Evolutionary conservation across 768 basidiomycete genomes (phyloP), one percentile per base, ranked within the genome.

Genomic region (Russula foetens): DNA sequence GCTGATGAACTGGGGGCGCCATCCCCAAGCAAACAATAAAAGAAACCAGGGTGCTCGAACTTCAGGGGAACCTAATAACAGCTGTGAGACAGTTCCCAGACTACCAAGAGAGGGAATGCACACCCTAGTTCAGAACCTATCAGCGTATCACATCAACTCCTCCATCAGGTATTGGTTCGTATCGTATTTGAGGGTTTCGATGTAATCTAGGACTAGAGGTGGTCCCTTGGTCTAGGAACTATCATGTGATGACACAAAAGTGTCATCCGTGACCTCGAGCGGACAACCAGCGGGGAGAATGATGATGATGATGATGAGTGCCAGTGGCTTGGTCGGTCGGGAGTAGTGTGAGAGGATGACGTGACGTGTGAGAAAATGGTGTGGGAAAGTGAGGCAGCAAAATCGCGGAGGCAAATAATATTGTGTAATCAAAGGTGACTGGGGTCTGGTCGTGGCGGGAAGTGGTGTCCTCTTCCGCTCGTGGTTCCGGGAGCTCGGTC

Each of bases 401-500:
- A n/a, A n/a, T n/a, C n/a, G n/a, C 26, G 39, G 33, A 29, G 2
- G 49, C 23, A 53, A 59, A 46, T 14, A 59, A 46, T 14, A 59
- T 38, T 21, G 4, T 29, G 38, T 9, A 55, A 51, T 38, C 8
- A 19, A n/a, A 24, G 56, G 61, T 62, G 38, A 28, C 39, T 35
- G 51, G 61, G 46, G 57, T 51, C 57, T 8, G 1, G 11, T 21
- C n/a, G n/a, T n/a, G n/a, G 19, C 56, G 57, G 57, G 23, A 49
- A 51, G 23, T 41, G n/a, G 55, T 33, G 35, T 35, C 35, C 44
- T 50, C 53, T 61, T 41, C 48, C 56, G 56, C 56, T 54, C 53
- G 49, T 33, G 31, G 21, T 31, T n/a, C 60, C 60, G 50, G 53
- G 35, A 62, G 29, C 8, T 62, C 14, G 61, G 61, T 48, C 23